phyloP scores from a whole-genome alignment of 495 filamentous ascomycete species.

The Corynascus novoguineensis region DNA sequence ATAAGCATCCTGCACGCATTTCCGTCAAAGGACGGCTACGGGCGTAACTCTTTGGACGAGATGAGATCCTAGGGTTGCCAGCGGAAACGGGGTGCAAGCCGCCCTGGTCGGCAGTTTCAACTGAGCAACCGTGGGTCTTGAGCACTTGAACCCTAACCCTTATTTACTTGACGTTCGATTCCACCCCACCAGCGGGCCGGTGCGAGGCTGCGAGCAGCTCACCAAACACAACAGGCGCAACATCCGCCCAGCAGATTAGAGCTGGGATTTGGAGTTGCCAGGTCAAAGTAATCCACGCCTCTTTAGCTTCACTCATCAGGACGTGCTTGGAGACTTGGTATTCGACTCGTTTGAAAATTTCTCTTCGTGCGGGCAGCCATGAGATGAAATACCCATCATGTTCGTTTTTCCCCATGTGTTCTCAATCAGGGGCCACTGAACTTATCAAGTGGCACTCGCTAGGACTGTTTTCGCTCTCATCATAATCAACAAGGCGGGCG shows the following conservation, averaged over 20 bases:
- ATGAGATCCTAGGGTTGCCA: no score
- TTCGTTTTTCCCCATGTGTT: slow-evolving; percentile 7
- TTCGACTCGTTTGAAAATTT: neutral
- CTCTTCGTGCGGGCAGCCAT: neutral
- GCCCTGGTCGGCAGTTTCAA: no score
- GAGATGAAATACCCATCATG: slow-evolving; percentile 22
- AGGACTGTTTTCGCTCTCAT: slow-evolving; percentile 93
- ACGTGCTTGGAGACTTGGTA: neutral
- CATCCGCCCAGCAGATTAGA: neutral
- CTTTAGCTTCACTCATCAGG: neutral
- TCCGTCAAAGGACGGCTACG: no score
- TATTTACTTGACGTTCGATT: no score
- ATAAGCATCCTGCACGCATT: no score
- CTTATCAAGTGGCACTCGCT: neutral
- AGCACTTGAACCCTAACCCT: no score
- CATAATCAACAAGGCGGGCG: slow-evolving; percentile 97
- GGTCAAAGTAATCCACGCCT: neutral
- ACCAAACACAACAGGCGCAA: neutral
- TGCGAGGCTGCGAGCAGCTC: neutral
- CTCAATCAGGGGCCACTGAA: neutral
- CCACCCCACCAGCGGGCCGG: no score
- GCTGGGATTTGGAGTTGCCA: neutral
- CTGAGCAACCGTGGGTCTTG: no score
- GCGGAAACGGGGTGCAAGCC: no score
- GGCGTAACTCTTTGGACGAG: no score